phyloP scores from a whole-genome alignment of 2,329 filamentous ascomycete species.

The Talaromyces piceae region DNA sequence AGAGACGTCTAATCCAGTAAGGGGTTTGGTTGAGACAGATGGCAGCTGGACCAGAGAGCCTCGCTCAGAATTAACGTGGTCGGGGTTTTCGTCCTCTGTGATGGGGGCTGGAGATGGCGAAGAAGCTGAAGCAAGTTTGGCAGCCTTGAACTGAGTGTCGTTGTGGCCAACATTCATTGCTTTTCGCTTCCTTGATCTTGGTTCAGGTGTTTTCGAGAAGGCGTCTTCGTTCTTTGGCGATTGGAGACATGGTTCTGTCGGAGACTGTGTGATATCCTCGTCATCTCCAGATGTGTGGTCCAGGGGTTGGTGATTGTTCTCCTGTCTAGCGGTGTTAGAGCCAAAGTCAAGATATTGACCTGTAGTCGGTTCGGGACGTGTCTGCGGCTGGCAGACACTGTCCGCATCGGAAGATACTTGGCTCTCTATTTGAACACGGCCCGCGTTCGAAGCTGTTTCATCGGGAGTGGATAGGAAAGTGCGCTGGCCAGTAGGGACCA shows the following conservation, averaged over 20 bases:
- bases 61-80: background rate
- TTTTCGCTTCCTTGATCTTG: background rate
- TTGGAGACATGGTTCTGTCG: background rate
- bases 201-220: background rate
- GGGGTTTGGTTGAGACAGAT: background rate
- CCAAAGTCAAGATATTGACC: background rate
- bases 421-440: background rate
- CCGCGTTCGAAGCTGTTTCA: background rate
- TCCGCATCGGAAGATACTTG: background rate
- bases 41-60: background rate
- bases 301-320: background rate
- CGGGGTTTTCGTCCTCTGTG: background rate
- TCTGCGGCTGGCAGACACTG: background rate
- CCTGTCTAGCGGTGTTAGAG: background rate
- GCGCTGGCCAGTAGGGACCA: slow-evolving; percentile 32
- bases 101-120: background rate
- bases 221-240: background rate
- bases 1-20: background rate
- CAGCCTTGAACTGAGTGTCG: background rate
- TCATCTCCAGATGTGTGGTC: background rate
- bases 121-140: background rate
- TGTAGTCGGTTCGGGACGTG: background rate
- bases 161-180: background rate
- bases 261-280: background rate
- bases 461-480: slow-evolving; percentile 22